Percentiles rank a stretch among this genome's conserved stretches.
Conservation (phyloP, 257 asterid genomes). For the Nicotiana paniculata region DNA sequence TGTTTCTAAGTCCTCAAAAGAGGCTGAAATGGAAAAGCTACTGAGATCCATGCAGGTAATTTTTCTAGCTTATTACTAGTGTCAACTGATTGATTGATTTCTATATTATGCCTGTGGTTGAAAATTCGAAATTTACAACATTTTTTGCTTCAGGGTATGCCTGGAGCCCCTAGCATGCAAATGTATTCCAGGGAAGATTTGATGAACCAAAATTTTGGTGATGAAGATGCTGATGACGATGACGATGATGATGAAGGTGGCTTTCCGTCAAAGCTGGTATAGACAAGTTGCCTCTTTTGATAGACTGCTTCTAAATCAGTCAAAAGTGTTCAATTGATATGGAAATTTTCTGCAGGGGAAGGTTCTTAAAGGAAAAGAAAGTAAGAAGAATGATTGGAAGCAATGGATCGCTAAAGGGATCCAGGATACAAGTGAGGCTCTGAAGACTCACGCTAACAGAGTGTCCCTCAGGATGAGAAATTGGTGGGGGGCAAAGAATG, state of each 20-base stretch:
- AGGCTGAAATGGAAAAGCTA: constrained; percentile 88
- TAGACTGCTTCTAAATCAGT: neutral
- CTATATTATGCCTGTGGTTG: neutral
- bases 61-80: neutral
- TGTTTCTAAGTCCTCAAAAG: constrained; percentile 72
- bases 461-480: constrained; percentile 39
- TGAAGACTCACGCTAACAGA: constrained; percentile 42
- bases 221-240: constrained; percentile 58
- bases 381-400: constrained; percentile 56
- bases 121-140: neutral
- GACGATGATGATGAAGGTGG: constrained; percentile 59
- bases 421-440: constrained; percentile 39
- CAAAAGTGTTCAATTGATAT: neutral
- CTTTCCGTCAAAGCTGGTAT: constrained; percentile 66
- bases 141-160: constrained; percentile 57
- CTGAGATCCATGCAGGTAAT: constrained; percentile 89
- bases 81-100: neutral
- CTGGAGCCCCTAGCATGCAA: constrained; percentile 95
- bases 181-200: constrained; percentile 93
- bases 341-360: constrained; percentile 47
- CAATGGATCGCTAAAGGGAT: constrained; percentile 39
- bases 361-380: constrained; percentile 41
- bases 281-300: neutral
- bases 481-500: constrained; percentile 66
- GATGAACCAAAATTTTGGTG: constrained; percentile 73